Evolutionary conservation across 305 asterid genomes (phyloP).

Genomic region (Fraxinus velutina): DNA sequence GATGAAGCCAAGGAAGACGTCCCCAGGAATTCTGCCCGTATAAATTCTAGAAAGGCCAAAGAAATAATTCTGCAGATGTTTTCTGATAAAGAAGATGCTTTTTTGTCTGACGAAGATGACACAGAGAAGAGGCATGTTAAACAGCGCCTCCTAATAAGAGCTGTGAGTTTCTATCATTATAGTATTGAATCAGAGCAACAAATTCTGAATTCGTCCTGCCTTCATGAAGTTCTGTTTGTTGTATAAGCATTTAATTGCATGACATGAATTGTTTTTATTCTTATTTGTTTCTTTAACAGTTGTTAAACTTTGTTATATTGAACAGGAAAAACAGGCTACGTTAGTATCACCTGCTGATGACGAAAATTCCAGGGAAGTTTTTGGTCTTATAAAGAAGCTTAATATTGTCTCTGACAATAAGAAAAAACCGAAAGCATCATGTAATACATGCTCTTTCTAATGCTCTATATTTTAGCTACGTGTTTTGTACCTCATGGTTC

Average conservation of each 20-base stretch:
- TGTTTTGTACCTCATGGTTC: slow-evolving; percentile 28
- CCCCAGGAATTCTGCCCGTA: slow-evolving; percentile 38
- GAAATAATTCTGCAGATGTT: slow-evolving; percentile 64
- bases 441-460: slow-evolving; percentile 42
- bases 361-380: slow-evolving; percentile 73
- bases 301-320: slow-evolving; percentile 17
- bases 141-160: slow-evolving; percentile 45
- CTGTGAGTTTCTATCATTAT: slow-evolving; percentile 41
- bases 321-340: slow-evolving; percentile 58
- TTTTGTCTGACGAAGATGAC: slow-evolving; percentile 74
- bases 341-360: slow-evolving; percentile 61
- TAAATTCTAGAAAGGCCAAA: slow-evolving; percentile 60
- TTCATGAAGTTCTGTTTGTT: slow-evolving; percentile 2
- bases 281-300: not conserved
- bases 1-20: slow-evolving; percentile 44
- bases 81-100: slow-evolving; percentile 68
- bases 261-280: slow-evolving; percentile 7
- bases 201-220: not conserved
- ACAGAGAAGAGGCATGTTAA: slow-evolving; percentile 45
- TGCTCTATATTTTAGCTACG: not conserved
- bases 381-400: slow-evolving; percentile 80
- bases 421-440: slow-evolving; percentile 65
- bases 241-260: not conserved
- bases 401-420: slow-evolving; percentile 59
- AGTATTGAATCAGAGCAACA: slow-evolving; percentile 6